Base-by-base conservation (phyloP, 441 rosid species). In the Mallotus japonicus region DNA sequence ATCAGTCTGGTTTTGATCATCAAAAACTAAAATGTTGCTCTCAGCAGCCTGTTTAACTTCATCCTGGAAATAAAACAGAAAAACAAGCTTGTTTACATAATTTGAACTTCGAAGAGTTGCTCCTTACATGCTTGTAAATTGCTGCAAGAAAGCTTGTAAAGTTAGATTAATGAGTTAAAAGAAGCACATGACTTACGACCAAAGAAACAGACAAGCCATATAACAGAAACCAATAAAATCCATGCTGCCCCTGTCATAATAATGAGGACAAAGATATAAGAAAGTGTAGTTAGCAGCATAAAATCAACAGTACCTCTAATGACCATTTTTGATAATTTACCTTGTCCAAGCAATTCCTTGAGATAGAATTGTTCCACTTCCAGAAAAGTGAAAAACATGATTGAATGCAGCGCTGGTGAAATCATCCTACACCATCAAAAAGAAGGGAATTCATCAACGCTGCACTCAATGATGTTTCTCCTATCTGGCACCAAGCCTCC, bases 401-500 rank as follows among this genome's bases (percentile, higher is more conserved):
- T 86, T 81, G 86, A 77, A 49, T 78, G 89, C 85, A 82, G 85
- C 77, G 85, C 72, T 19, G 85, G 22, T 37, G 84, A 81, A 84
- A 51, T 64, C 53, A 73, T 50, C 56, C 77, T 22, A 4, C 0
- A 17, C 70, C 15, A 50, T 14, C 16, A 44, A 10, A 14, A 10
- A 12, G 3, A 15, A 37, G 16, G 19, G 17, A 69, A 37, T 77
- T 82, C 87, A 85, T 85, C 90, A 85, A 86, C 89, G 89, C 89
- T 83, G 89, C 92, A 86, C 92, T 88, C 90, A 85, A 88, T 85
- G 85, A 85, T 75, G 85, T 74, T 81, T 84, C 84, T 80, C 65
- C 78, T 20, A 68, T 76, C 58, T 69, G 72, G 83, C 44, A 50
- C 3, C 4, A 20, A 58, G 50, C 50, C 32, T 56, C 67, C 53